phyloP scores from a whole-genome alignment of 345 rosid genomes.

The Erysimum cheiranthoides region DNA sequence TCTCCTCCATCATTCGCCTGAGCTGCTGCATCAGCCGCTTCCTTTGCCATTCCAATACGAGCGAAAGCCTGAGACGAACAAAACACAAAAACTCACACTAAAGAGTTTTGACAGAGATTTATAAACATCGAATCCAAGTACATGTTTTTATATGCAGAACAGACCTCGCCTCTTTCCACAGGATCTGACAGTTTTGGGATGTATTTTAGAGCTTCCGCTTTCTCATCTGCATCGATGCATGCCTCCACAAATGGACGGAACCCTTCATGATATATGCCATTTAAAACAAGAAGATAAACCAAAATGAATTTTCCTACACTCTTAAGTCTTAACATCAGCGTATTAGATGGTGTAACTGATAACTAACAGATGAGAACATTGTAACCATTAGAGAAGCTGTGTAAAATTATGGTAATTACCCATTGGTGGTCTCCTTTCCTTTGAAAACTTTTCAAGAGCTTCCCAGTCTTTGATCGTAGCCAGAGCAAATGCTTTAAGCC shows the following conservation, averaged over 20 bases:
- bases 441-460: conserved; percentile 89
- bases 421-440: conserved; percentile 91
- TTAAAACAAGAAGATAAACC: conserved; percentile 3
- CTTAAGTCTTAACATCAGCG: conserved; percentile 4
- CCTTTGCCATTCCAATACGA: conserved; percentile 96
- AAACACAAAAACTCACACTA: conserved; percentile 14
- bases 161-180: conserved; percentile 90
- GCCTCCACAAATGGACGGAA: conserved; percentile 97
- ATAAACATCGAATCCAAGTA: background rate
- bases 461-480: conserved; percentile 95
- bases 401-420: conserved; percentile 48
- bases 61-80: conserved; percentile 72
- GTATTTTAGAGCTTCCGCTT: conserved; percentile 89
- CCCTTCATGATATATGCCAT: conserved; percentile 54
- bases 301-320: background rate
- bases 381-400: background rate
- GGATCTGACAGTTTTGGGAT: conserved; percentile 92
- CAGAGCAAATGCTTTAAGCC: conserved; percentile 93
- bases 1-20: conserved; percentile 98
- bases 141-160: conserved; percentile 26
- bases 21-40: conserved; percentile 97
- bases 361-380: background rate
- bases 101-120: background rate
- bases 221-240: conserved; percentile 87
- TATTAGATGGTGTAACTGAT: conserved; percentile 7